phyloP scores from a whole-genome alignment of 305 asterid species.

The Fraxinus angustifolia region DNA sequence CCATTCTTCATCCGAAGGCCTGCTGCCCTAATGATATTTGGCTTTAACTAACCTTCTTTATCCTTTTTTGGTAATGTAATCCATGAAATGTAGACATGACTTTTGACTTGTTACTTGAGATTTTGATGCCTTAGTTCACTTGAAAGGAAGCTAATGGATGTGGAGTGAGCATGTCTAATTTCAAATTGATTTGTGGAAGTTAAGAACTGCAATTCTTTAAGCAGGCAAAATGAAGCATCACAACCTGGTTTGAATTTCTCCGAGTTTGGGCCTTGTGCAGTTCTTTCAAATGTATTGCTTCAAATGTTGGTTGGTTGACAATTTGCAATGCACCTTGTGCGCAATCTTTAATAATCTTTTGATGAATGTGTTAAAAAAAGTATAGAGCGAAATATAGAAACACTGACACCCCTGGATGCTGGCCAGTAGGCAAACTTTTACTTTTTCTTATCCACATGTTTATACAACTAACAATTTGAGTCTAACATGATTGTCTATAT shows the following conservation, averaged over 20 bases:
- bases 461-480: not conserved
- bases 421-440: not conserved
- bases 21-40: not conserved
- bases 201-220: not conserved
- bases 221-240: not conserved
- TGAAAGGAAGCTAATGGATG: not conserved
- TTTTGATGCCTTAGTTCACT: not conserved
- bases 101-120: not conserved
- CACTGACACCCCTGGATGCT: not conserved
- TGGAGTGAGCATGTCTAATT: not conserved
- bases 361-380: not conserved
- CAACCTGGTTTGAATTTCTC: not conserved
- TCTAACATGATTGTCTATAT: not conserved
- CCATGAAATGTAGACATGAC: not conserved
- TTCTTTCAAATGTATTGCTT: not conserved
- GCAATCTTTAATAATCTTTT: not conserved
- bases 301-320: not conserved
- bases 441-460: not conserved
- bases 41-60: not conserved
- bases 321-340: not conserved
- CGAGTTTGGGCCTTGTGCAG: not conserved
- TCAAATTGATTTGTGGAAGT: not conserved
- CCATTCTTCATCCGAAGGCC: not conserved
- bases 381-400: not conserved
- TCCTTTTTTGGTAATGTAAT: not conserved